Conservation (phyloP, 345 rosid species). For the Noccaea caerulescens region DNA sequence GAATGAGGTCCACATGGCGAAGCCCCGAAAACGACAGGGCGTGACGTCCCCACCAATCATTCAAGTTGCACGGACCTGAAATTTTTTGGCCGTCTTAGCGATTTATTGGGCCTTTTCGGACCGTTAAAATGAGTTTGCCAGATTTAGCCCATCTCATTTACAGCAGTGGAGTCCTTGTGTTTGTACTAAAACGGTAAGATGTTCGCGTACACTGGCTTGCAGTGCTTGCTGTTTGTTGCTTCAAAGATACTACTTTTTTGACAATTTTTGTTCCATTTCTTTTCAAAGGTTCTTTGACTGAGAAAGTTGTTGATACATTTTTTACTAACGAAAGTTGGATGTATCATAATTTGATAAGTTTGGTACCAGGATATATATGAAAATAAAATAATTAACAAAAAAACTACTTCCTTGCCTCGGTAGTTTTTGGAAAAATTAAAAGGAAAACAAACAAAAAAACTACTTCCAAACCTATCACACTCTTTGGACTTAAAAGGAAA, state of each 20-base stretch:
- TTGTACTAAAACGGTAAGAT: conserved; percentile 23
- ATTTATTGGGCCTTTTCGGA: conserved; percentile 11
- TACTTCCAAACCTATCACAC: too few species aligned
- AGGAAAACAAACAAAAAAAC: too few species aligned
- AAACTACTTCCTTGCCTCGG: too few species aligned
- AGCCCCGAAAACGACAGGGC: neutral
- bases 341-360: too few species aligned
- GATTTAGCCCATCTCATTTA: neutral
- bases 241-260: neutral
- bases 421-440: too few species aligned
- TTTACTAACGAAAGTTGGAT: too few species aligned
- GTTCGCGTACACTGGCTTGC: neutral
- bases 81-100: neutral
- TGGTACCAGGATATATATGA: too few species aligned
- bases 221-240: conserved; percentile 7
- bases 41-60: conserved; percentile 7
- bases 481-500: too few species aligned
- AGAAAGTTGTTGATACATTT: neutral
- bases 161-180: conserved; percentile 7
- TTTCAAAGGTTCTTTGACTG: neutral
- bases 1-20: neutral
- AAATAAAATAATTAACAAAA: too few species aligned
- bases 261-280: neutral
- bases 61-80: conserved; percentile 1
- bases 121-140: neutral